Percentiles rank a stretch among this genome's conserved stretches.
phyloP scores from a whole-genome alignment of 1,284 basidiomycete species.

The Anthracocystis panici-leucophaei region DNA sequence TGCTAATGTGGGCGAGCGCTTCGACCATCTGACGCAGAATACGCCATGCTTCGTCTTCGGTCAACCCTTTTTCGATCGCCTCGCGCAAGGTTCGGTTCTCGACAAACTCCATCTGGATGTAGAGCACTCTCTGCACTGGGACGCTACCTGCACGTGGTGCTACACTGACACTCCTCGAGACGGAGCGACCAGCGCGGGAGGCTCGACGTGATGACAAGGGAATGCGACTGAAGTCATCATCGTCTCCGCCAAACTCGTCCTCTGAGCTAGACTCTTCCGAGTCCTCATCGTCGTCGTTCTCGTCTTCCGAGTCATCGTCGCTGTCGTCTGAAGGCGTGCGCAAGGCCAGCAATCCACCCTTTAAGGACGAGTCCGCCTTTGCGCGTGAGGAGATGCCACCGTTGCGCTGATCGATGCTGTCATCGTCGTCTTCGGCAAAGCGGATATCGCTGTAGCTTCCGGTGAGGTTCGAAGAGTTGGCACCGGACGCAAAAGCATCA shows the following conservation, averaged over 20 bases:
- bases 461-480: slow-evolving; percentile 73
- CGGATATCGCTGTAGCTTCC: slow-evolving; percentile 72
- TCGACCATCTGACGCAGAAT: slow-evolving; percentile 90
- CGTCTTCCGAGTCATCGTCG: slow-evolving; percentile 20
- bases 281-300: slow-evolving; percentile 22
- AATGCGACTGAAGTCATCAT: slow-evolving; percentile 50
- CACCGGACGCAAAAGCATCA: slow-evolving; percentile 60
- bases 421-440: slow-evolving; percentile 74
- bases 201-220: slow-evolving; percentile 34
- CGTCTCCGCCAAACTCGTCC: slow-evolving; percentile 30
- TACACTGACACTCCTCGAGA: slow-evolving; percentile 37
- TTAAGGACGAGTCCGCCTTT: slow-evolving; percentile 19
- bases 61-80: slow-evolving; percentile 65
- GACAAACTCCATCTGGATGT: slow-evolving; percentile 83
- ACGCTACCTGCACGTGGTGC: slow-evolving; percentile 14
- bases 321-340: slow-evolving; percentile 41
- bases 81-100: slow-evolving; percentile 67
- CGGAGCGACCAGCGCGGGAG: slow-evolving; percentile 31
- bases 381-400: slow-evolving; percentile 12
- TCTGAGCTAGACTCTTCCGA: slow-evolving; percentile 37
- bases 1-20: slow-evolving; percentile 86
- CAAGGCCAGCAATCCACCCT: slow-evolving; percentile 27
- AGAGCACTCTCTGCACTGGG: slow-evolving; percentile 77
- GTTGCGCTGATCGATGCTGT: slow-evolving; percentile 44
- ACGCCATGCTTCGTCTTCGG: slow-evolving; percentile 81